phyloP scores from a whole-genome alignment of 108 stramenopile species.

The Nitzschia sp. region DNA sequence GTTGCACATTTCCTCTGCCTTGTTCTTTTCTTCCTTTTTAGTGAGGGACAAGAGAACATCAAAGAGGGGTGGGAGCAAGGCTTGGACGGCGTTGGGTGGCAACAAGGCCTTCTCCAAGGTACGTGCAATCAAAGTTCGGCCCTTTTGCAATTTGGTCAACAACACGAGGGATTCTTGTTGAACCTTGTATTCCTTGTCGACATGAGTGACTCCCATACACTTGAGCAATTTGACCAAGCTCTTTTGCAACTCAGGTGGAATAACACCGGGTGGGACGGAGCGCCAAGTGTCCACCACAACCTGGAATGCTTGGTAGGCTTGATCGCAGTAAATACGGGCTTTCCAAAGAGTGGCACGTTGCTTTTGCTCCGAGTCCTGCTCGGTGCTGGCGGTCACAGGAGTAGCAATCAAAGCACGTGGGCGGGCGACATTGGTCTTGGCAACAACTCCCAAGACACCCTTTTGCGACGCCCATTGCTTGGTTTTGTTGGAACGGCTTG shows the following conservation, averaged over 20 bases:
- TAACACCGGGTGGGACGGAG: conserved; percentile 40
- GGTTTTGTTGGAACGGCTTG: conserved; percentile 54
- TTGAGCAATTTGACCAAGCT: conserved; percentile 69
- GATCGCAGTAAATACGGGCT: conserved; percentile 78
- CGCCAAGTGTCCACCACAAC: conserved; percentile 67
- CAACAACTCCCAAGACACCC: conserved; percentile 59
- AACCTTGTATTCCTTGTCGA: conserved; percentile 42
- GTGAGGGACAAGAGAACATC: conserved; percentile 25
- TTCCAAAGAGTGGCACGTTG: conserved; percentile 71
- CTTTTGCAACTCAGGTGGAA: conserved; percentile 62
- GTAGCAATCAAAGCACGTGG: conserved; percentile 80
- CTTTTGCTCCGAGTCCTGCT: conserved; percentile 39
- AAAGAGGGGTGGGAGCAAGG: conserved; percentile 56
- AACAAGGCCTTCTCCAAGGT: conserved; percentile 74
- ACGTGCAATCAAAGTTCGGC: conserved; percentile 61
- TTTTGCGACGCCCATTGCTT: conserved; percentile 72
- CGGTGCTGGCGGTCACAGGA: conserved; percentile 34
- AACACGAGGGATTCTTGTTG: conserved; percentile 38
- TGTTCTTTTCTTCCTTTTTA: conserved; percentile 17
- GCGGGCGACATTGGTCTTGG: conserved; percentile 69
- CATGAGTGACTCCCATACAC: conserved; percentile 59
- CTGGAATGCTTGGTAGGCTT: conserved; percentile 74
- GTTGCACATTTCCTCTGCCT: conserved; percentile 38
- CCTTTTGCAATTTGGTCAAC: conserved; percentile 69
- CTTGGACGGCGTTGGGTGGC: conserved; percentile 68